Conservation (phyloP, 2,329 filamentous ascomycete genomes). For the Capronia americana region DNA sequence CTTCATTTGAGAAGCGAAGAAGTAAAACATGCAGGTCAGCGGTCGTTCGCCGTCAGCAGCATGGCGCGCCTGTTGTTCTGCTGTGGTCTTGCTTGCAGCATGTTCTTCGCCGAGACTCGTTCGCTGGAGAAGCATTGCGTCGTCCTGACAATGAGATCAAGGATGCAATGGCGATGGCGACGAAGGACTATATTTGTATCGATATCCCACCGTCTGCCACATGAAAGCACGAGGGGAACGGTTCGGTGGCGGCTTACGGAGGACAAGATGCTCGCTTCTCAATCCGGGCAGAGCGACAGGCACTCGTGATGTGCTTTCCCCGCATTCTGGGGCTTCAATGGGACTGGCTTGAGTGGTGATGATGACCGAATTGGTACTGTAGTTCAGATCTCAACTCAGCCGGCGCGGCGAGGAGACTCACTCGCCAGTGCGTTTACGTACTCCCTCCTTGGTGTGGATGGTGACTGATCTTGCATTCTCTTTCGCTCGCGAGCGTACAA, state of each 20-base stretch:
- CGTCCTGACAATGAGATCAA: not conserved
- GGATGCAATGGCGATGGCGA: not conserved
- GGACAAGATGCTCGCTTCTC: not conserved
- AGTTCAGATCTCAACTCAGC: not conserved
- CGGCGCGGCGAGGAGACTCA: not conserved
- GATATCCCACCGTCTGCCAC: not conserved
- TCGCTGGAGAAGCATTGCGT: slow-evolving; percentile 23
- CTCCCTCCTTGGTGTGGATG: not conserved
- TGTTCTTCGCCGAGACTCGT: slow-evolving; percentile 20
- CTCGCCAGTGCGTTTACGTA: not conserved
- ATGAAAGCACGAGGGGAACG: not conserved
- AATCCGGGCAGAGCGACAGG: not conserved
- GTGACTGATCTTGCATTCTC: not conserved
- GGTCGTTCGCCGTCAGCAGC: slow-evolving; percentile 27
- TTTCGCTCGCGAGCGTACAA: not conserved
- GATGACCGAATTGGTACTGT: not conserved
- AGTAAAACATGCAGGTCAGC: slow-evolving; percentile 42
- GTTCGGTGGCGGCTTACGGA: not conserved
- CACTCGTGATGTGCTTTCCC: not conserved
- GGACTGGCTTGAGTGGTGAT: not conserved
- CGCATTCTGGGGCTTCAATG: not conserved
- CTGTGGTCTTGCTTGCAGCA: slow-evolving; percentile 11
- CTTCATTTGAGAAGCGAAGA: slow-evolving; percentile 43
- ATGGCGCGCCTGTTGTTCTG: slow-evolving; percentile 2
- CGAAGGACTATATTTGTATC: not conserved